phyloP scores from a whole-genome alignment of 441 rosid genomes.

The Isatis lusitanica region DNA sequence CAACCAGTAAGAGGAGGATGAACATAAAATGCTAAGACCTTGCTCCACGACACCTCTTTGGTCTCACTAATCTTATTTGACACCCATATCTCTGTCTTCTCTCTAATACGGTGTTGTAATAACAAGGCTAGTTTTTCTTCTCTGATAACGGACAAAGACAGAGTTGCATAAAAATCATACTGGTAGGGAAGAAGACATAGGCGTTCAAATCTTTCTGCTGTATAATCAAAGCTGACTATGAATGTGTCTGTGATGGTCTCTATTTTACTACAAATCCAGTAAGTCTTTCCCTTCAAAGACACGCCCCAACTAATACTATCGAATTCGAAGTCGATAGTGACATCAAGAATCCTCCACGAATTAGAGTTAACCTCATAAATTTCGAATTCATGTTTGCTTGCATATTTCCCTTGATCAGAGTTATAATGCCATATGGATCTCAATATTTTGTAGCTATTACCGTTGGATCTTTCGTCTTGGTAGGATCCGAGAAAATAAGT shows the following conservation, averaged over 20 bases:
- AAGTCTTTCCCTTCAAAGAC: constrained; percentile 18
- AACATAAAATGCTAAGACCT: neutral
- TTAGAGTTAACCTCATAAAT: constrained; percentile 12
- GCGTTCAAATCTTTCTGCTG: neutral
- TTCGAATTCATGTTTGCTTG: neutral
- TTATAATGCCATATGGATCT: too few relatives aligned
- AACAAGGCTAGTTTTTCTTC: neutral
- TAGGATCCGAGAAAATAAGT: constrained; percentile 20
- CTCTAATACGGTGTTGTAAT: neutral
- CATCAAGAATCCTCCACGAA: constrained; percentile 5
- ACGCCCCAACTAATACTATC: too few relatives aligned
- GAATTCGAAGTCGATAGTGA: neutral
- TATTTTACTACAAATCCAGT: neutral
- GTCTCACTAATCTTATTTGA: constrained; percentile 1
- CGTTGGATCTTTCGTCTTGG: neutral
- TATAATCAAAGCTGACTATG: constrained; percentile 19
- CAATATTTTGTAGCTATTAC: constrained; percentile 11
- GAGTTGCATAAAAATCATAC: neutral
- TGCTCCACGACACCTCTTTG: constrained; percentile 11
- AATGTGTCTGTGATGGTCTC: neutral
- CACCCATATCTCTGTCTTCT: constrained; percentile 13
- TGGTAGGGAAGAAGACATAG: neutral
- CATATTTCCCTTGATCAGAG: too few relatives aligned
- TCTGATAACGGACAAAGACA: neutral
- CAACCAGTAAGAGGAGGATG: neutral